phyloP scores from a whole-genome alignment of 805 yeast genomes.

The Metschnikowia drakensbergensis region DNA sequence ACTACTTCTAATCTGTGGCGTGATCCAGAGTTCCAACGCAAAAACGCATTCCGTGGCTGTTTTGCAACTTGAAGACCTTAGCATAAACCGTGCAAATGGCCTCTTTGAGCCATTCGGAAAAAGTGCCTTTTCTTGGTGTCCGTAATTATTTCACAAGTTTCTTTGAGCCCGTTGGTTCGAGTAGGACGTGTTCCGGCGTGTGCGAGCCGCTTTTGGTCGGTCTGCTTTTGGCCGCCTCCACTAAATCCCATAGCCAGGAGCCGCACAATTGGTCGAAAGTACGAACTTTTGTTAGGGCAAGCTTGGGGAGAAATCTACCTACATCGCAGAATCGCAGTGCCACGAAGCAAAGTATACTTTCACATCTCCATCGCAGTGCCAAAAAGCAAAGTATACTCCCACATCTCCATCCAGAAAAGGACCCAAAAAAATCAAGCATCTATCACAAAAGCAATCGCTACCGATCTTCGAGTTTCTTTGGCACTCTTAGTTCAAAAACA shows the following conservation, averaged over 20 bases:
- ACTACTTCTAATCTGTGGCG: neutral
- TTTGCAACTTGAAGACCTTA: neutral
- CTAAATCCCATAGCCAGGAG: no score
- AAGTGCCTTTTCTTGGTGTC: neutral
- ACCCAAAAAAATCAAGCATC: neutral
- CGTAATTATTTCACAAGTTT: neutral
- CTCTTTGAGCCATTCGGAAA: neutral
- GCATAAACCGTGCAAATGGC: neutral
- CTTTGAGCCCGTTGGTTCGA: neutral
- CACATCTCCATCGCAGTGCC: neutral
- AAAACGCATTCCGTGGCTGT: no score
- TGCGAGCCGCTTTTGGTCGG: neutral
- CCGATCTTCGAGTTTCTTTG: neutral
- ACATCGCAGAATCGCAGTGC: no score
- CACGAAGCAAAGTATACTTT: no score
- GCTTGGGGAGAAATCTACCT: no score
- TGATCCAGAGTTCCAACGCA: no score
- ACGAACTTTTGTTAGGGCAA: no score
- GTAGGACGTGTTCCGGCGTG: neutral
- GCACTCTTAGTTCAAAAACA: neutral
- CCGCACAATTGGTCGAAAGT: no score
- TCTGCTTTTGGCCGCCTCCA: neutral
- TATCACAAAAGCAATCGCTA: neutral
- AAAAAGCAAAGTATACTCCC: no score
- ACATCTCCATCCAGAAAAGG: neutral